A percentile compares a stretch with the other conserved stretches of the same genome.
phyloP scores from a whole-genome alignment of 2,329 filamentous ascomycete species.

The Fusarium incarnatum region DNA sequence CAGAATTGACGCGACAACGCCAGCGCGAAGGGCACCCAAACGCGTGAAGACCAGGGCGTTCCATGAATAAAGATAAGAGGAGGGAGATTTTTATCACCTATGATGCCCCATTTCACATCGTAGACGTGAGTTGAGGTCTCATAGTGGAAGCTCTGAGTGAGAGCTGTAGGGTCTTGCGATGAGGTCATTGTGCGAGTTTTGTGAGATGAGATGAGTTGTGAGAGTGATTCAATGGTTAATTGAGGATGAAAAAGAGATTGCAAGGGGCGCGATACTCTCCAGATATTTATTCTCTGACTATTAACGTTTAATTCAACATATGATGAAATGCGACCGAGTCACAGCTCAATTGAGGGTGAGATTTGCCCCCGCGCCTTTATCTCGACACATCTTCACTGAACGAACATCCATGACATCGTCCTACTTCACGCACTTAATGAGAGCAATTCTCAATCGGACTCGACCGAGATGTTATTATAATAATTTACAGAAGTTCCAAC shows the following conservation, averaged over 20 bases:
- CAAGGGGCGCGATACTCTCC: rapidly evolving
- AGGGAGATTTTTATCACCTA: conserved; percentile 47
- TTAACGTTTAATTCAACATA: not conserved
- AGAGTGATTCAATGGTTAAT: not conserved
- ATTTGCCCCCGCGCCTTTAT: conserved; percentile 10
- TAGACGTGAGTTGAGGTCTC: conserved; percentile 45
- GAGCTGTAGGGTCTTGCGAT: conserved; percentile 14
- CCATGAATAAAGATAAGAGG: conserved; percentile 60
- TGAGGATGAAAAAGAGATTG: not conserved
- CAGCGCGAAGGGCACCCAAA: conserved; percentile 53
- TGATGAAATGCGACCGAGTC: conserved; percentile 1
- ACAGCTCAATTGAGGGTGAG: not conserved
- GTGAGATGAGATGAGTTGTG: not conserved
- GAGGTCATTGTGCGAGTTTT: conserved; percentile 14
- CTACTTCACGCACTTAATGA: not conserved
- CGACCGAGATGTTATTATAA: not conserved
- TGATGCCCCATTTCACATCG: conserved; percentile 49
- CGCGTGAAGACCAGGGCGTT: conserved; percentile 59
- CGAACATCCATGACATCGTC: not conserved
- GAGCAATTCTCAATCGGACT: not conserved
- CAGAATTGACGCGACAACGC: conserved; percentile 51
- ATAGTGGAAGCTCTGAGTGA: conserved; percentile 48
- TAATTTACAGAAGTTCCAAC: too few species aligned
- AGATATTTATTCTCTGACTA: not conserved
- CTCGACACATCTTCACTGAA: not conserved